A percentile compares a stretch with the other conserved stretches of the same genome.
These are phyloP conservation scores for Macrophomina pseudophaseolina DNA, from an alignment of 2,329 filamentous ascomycete genomes.

Conservation along the genomic window DNA sequence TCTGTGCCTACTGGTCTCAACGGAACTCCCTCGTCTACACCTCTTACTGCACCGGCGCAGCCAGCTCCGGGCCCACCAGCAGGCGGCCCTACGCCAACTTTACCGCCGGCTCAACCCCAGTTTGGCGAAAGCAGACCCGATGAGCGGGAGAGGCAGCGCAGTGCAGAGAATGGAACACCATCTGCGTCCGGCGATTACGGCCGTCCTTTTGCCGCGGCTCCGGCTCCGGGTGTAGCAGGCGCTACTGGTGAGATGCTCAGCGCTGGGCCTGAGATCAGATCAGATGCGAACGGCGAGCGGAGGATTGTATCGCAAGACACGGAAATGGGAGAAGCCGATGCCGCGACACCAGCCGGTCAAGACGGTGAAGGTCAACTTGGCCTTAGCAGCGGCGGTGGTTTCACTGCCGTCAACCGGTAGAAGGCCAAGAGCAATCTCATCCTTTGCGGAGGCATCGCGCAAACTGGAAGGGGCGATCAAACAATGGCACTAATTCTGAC, in stretches of 20 bases:
- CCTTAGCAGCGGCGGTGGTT: slow-evolving; percentile 32
- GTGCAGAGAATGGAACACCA: slow-evolving; percentile 30
- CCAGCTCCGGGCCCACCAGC: slow-evolving; percentile 36
- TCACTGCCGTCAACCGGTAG: slow-evolving; percentile 46
- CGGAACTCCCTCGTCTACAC: slow-evolving; percentile 30
- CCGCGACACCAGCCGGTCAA: neutral
- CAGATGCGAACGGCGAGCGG: slow-evolving; percentile 43
- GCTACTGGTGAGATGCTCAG: slow-evolving; percentile 26
- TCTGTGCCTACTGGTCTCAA: slow-evolving; percentile 38
- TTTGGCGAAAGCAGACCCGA: slow-evolving; percentile 28
- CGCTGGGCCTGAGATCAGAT: slow-evolving; percentile 30
- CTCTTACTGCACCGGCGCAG: slow-evolving; percentile 28
- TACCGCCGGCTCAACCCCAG: slow-evolving; percentile 18
- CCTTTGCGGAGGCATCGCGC: neutral
- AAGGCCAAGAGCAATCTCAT: neutral
- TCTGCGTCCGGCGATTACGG: slow-evolving; percentile 39
- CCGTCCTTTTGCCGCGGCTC: slow-evolving; percentile 30
- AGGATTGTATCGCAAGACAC: slow-evolving; percentile 33
- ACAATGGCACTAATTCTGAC: too few species aligned
- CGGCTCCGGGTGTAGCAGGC: slow-evolving; percentile 15
- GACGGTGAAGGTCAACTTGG: neutral
- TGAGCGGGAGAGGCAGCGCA: slow-evolving; percentile 28
- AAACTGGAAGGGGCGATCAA: too few species aligned
- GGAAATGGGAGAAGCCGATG: slow-evolving; percentile 45
- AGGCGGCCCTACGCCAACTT: slow-evolving; percentile 36